Percentiles rank a stretch among this genome's conserved stretches.
These are phyloP conservation scores for Boletales sp. DNA, from an alignment of 768 basidiomycete species.

Conservation along the genomic window DNA sequence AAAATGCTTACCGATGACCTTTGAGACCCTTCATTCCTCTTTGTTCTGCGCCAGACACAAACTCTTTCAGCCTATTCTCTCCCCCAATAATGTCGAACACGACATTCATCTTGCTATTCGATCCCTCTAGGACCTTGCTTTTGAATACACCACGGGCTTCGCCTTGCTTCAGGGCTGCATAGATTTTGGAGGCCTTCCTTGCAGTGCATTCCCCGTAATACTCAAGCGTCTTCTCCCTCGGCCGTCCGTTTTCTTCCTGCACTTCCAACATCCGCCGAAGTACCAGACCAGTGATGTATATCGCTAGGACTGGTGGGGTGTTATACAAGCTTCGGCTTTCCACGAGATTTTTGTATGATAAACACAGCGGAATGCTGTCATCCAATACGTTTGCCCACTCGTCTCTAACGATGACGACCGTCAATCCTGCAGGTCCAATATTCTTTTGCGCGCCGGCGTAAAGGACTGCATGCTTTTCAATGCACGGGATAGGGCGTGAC, in stretches of 20 bases:
- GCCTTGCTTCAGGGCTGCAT: constrained; percentile 67
- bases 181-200: constrained; percentile 75
- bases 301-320: constrained; percentile 87
- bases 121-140: constrained; percentile 67
- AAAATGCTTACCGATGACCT: constrained; percentile 77
- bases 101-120: constrained; percentile 94
- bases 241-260: constrained; percentile 12
- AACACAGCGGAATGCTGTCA: constrained; percentile 76
- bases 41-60: constrained; percentile 77
- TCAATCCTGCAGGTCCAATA: constrained; percentile 89
- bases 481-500: constrained; percentile 84
- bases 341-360: constrained; percentile 81
- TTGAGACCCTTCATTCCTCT: constrained; percentile 82
- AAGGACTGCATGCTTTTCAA: constrained; percentile 89
- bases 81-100: constrained; percentile 78
- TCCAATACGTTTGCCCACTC: constrained; percentile 70
- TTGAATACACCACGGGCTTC: constrained; percentile 66
- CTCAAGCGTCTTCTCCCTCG: constrained; percentile 55
- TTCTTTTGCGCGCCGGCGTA: constrained; percentile 99
- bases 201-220: constrained; percentile 65
- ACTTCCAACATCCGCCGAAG: constrained; percentile 58
- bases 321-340: constrained; percentile 81
- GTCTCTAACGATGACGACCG: constrained; percentile 90
- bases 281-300: constrained; percentile 89
- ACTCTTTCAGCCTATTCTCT: constrained; percentile 68